phyloP scores from a whole-genome alignment of 768 basidiomycete species.

The Kwoniella heveanensis region DNA sequence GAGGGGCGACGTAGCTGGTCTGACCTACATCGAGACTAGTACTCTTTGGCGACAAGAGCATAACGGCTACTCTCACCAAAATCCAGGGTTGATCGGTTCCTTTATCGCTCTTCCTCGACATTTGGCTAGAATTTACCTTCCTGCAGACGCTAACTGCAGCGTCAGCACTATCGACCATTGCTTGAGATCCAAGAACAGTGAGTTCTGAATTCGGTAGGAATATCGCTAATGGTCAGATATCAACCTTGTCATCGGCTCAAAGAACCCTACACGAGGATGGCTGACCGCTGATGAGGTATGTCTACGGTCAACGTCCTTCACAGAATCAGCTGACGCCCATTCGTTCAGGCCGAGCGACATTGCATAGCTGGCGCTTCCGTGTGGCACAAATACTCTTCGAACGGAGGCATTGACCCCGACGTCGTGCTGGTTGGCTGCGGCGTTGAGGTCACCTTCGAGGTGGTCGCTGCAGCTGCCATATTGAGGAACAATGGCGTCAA shows the following conservation, averaged over 20 bases:
- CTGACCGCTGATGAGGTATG: conserved; percentile 37
- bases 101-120: conserved; percentile 73
- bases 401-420: conserved; percentile 62
- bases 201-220: conserved; percentile 8
- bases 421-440: conserved; percentile 81
- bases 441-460: conserved; percentile 82
- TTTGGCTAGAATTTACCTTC: conserved; percentile 60
- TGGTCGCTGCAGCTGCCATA: conserved; percentile 79
- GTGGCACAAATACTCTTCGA: conserved; percentile 80
- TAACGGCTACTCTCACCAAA: conserved; percentile 82
- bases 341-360: conserved; percentile 61
- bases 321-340: neutral
- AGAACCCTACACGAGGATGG: conserved; percentile 60
- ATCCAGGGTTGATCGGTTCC: conserved; percentile 71
- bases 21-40: conserved; percentile 74
- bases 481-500: conserved; percentile 70
- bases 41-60: conserved; percentile 75
- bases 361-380: conserved; percentile 84
- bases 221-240: conserved; percentile 35
- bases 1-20: conserved; percentile 59
- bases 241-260: conserved; percentile 75
- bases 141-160: conserved; percentile 88
- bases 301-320: too few relatives aligned
- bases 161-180: conserved; percentile 82
- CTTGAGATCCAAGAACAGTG: conserved; percentile 76